These are phyloP conservation scores for Cocos nucifera DNA, from an alignment of 176 grass and related monocot genomes.

Conservation along the genomic window DNA sequence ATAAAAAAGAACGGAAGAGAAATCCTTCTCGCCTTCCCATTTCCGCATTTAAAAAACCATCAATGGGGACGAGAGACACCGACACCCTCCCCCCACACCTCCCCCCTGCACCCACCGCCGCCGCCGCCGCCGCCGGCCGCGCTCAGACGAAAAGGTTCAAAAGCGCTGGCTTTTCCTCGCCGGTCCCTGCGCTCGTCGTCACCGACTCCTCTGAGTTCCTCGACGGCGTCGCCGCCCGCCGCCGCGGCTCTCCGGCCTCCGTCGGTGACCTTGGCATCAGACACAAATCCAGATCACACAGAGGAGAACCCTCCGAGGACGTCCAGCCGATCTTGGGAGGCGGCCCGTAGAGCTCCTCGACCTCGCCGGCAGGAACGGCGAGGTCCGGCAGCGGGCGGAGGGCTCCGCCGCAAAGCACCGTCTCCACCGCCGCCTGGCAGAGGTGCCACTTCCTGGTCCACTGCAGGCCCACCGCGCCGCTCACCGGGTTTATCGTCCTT, in stretches of 20 bases:
- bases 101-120: no score
- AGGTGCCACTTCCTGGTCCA: conserved; percentile 77
- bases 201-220: conserved; percentile 49
- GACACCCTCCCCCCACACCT: no score
- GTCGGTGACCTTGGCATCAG: conserved; percentile 31
- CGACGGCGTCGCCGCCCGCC: not conserved
- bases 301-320: conserved; percentile 1
- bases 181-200: conserved; percentile 33
- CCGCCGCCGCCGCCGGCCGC: no score
- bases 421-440: conserved; percentile 62
- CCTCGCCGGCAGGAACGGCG: conserved; percentile 18
- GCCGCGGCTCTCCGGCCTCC: not conserved
- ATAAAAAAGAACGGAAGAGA: no score
- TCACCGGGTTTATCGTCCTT: conserved; percentile 68
- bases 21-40: no score
- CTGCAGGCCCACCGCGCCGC: conserved; percentile 63
- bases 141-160: no score
- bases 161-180: no score
- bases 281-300: conserved; percentile 58
- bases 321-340: conserved; percentile 22
- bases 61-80: no score
- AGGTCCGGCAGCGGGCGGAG: conserved; percentile 33
- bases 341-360: conserved; percentile 36
- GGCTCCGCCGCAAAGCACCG: conserved; percentile 50
- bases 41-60: no score